Percentiles rank a stretch among this genome's conserved stretches.
These are phyloP conservation scores for Eutrema japonicum DNA, from an alignment of 345 rosid species.

Conservation along the genomic window DNA sequence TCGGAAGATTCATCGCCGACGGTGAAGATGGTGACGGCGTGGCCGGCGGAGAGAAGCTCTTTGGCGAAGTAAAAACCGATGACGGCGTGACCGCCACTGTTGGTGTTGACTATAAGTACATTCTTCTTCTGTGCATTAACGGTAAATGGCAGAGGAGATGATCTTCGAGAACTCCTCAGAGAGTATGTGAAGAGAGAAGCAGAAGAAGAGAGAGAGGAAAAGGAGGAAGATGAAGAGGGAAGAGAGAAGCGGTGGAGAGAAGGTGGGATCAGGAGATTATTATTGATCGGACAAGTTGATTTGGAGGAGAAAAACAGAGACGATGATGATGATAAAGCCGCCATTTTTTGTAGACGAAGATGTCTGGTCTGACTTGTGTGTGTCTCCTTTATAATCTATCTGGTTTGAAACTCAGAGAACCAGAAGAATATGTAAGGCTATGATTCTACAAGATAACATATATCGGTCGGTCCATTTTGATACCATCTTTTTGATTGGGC, in stretches of 20 bases:
- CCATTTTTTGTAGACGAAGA: conserved; percentile 15
- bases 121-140: conserved; percentile 79
- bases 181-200: conserved; percentile 42
- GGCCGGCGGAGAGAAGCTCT: conserved; percentile 83
- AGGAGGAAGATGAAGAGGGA: conserved; percentile 38
- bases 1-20: conserved; percentile 86
- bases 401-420: conserved; percentile 17
- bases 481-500: not conserved
- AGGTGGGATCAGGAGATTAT: conserved; percentile 22
- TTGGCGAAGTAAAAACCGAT: conserved; percentile 89
- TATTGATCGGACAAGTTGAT: conserved; percentile 33
- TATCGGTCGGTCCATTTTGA: conserved; percentile 36
- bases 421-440: conserved; percentile 34
- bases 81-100: conserved; percentile 90
- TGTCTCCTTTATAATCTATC: not conserved
- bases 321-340: conserved; percentile 35
- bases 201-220: conserved; percentile 41
- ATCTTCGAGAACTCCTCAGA: conserved; percentile 30
- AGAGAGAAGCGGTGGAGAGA: conserved; percentile 43
- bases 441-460: conserved; percentile 33
- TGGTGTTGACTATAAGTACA: conserved; percentile 82
- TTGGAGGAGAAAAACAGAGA: conserved; percentile 45
- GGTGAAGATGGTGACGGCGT: conserved; percentile 72
- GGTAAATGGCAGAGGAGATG: conserved; percentile 44
- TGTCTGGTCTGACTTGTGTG: not conserved